Evolutionary conservation across 176 grass and related monocot species (phyloP), one percentile per base, ranked within the genome.

Genomic region (Eremochloa ophiuroides): DNA sequence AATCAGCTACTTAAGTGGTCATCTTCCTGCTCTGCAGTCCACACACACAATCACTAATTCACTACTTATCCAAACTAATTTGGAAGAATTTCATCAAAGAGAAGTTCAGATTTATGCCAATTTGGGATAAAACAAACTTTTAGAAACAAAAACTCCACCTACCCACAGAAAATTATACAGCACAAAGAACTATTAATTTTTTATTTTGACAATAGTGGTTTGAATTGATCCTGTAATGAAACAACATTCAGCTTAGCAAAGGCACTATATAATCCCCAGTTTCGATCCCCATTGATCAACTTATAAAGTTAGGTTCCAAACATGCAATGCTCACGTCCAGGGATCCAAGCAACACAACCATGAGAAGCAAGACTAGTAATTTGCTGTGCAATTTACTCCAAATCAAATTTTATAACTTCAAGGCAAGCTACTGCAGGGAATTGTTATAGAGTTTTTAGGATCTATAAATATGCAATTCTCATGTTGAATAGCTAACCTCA

Each of bases 321-420:
- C 51, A 56, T 56, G 20, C 51, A 23, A 38, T 18, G 60, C 34
- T 60, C 34, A 41, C 16, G n/a, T 41, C 25, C 41, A 62, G 8
- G 25, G 4, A 43, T 60, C 25, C 74, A 62, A 62, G 3, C 41
- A 58, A 29, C 60, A 47, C 23, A 78, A 78, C 28, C 58, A 63
- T 65, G 40, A 3, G 13, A 78, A 31, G 37, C 16, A 44, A 30
- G 38, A 16, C 37, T 62, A 11, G 37, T 37, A 41, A 76, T 5
- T 17, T 77, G 1, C 37, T 62, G 8, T 64, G 5, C 60, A 29
- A 71, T 46, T 69, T 72, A 48, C 16, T 72, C 40, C 30, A 28
- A 28, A 46, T 71, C 55, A 84, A 38, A 84, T 22, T 84, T 63
- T 7, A 69, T 3, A 58, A 40, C 14, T 69, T 66, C 69, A 66